Percentiles rank a stretch among this genome's conserved stretches.
Conservation (phyloP, 2,329 filamentous ascomycete species). For the Phialemonium atrogriseum region DNA sequence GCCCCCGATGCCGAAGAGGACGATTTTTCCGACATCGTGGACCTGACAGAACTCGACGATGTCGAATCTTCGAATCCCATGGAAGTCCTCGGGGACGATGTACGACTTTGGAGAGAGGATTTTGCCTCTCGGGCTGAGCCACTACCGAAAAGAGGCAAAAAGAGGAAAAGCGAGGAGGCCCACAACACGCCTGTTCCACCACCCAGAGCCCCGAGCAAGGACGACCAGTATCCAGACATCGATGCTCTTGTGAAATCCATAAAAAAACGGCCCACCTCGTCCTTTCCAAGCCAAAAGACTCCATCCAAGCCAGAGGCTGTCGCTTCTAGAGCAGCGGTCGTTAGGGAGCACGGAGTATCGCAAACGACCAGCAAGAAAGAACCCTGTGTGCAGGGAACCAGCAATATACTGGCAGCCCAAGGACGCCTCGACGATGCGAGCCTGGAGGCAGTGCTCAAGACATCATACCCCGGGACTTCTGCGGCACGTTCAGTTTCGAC, state of each 20-base stretch:
- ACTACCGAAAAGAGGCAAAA: slow-evolving; percentile 32
- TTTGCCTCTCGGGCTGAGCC: slow-evolving; percentile 29
- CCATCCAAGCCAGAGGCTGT: neutral
- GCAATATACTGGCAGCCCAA: neutral
- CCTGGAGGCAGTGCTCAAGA: too few species aligned
- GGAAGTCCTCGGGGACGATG: slow-evolving; percentile 24
- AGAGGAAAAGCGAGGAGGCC: slow-evolving; percentile 44
- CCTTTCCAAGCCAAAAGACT: slow-evolving; percentile 1
- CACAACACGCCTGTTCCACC: slow-evolving; percentile 18
- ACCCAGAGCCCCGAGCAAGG: too few species aligned
- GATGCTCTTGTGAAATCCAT: slow-evolving; percentile 28
- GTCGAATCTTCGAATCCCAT: slow-evolving; percentile 17
- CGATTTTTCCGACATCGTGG: slow-evolving; percentile 12
- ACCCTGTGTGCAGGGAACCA: too few species aligned
- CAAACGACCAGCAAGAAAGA: too few species aligned
- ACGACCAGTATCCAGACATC: slow-evolving; percentile 46
- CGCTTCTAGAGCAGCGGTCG: slow-evolving; percentile 12
- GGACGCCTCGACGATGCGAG: neutral
- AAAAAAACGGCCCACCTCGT: slow-evolving; percentile 5
- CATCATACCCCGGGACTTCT: too few species aligned
- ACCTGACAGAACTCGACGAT: slow-evolving; percentile 12
- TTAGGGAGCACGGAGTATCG: too few species aligned
- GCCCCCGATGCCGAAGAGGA: slow-evolving; percentile 12
- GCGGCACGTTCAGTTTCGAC: too few species aligned
- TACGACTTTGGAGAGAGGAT: slow-evolving; percentile 34